Percentiles rank a stretch among this genome's conserved stretches.
Evolutionary conservation across 371 early-diverging fungal species (phyloP).

Genomic region (Funneliformis caledonium): DNA sequence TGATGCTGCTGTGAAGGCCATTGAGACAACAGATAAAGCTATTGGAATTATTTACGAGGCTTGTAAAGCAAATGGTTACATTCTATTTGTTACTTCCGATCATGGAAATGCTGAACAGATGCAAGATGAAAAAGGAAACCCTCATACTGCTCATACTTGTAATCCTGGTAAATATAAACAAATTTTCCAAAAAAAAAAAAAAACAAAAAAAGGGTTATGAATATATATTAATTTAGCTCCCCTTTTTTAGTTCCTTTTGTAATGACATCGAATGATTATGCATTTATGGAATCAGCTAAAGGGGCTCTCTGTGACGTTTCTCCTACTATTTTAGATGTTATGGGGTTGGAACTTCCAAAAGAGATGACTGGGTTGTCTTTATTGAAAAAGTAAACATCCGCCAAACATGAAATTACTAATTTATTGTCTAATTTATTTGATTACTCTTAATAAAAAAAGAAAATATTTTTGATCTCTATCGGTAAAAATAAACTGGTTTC

Average conservation of each 20-base stretch:
- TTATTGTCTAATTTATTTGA: neutral
- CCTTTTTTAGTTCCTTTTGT: conserved; percentile 85
- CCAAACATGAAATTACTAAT: neutral
- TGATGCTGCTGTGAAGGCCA: conserved; percentile 92
- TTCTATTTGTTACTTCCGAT: conserved; percentile 97
- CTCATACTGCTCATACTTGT: conserved; percentile 97
- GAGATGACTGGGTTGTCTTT: conserved; percentile 92
- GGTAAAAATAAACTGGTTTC: no score
- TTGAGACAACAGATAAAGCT: conserved; percentile 92
- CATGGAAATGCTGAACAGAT: conserved; percentile 99
- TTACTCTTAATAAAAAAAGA: no score
- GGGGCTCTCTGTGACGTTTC: conserved; percentile 98
- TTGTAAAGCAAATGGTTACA: conserved; percentile 88
- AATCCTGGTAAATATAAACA: conserved; percentile 50
- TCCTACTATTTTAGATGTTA: conserved; percentile 93
- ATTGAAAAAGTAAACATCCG: conserved; percentile 21
- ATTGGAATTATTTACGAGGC: conserved; percentile 95
- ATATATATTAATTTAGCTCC: conserved; percentile 35
- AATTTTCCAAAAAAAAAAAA: no score
- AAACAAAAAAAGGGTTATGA: conserved; percentile 26
- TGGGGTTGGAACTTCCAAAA: conserved; percentile 92
- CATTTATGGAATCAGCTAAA: conserved; percentile 41
- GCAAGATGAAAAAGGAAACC: conserved; percentile 82
- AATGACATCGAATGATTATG: conserved; percentile 68
- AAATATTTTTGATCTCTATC: no score